Base-by-base conservation (phyloP, 192 early-diverging fungal species). In the Podila epicladia region DNA sequence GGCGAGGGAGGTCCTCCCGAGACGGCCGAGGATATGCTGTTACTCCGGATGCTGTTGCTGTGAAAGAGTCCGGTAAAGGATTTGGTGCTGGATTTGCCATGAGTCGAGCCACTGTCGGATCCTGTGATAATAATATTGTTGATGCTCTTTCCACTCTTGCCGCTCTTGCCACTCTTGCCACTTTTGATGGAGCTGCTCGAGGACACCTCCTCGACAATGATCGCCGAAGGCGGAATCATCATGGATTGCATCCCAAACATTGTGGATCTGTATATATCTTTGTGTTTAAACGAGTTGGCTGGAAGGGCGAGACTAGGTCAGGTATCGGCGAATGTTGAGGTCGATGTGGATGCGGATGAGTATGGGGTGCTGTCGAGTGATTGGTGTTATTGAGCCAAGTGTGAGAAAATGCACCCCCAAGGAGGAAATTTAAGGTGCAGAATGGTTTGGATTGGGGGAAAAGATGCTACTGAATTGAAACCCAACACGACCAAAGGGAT, bases 131-230 rank as follows among this genome's bases (percentile, higher is more conserved):
- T 53, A 28, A 48, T 28, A 32, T 32, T 64, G 53, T 37, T 69
- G 48, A 26, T 22, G 67, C 70, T 73, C 26, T 73, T 65, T 37
- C 62, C 64, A 20, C 35, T 41, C 24, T 63, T 79, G 9, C 65
- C 65, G 33, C 77, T 80, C 28, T 80, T 72, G 3, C 71, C 67
- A 13, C 77, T 80, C 67, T 80, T 80, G 17, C 77, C 77, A 55
- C 77, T 80, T 58, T 80, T 80, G 62, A 80, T 69, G 15, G 77
- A 80, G 61, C 77, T 80, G 19, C 66, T 53, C 1, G 77, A 80
- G 2, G 77, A 80, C 4, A 32, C 45, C 0, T 69, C 71, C 8
- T 80, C 71, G 11, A 65, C 58, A 20, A 73, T 55, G 13, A 17
- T 26, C 38, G 53, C 67, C 57, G 67, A 69, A 35, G 59, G 26